Percentiles rank a stretch among this genome's conserved stretches.
These are phyloP conservation scores for Prunus salicina DNA, from an alignment of 306 rosid genomes.

Conservation along the genomic window DNA sequence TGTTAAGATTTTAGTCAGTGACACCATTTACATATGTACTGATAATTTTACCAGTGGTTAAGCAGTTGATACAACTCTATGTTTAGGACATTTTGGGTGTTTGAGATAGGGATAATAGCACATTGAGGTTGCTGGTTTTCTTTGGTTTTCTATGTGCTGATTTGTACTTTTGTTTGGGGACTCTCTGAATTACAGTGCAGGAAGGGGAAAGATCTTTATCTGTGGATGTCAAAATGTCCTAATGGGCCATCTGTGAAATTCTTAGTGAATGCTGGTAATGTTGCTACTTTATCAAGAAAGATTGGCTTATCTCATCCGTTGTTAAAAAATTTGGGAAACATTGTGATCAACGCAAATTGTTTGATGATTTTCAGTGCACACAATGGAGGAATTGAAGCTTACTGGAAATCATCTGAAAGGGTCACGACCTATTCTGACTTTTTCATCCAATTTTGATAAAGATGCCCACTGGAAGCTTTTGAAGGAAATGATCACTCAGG, in stretches of 20 bases:
- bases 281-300: constrained; percentile 14
- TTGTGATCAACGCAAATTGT: constrained; percentile 1
- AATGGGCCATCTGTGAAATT: constrained; percentile 92
- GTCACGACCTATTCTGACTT: constrained; percentile 86
- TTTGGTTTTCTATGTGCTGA: background rate
- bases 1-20: background rate
- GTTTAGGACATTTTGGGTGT: background rate
- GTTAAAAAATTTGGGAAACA: background rate
- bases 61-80: background rate
- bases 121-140: background rate
- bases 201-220: constrained; percentile 83
- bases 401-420: constrained; percentile 86
- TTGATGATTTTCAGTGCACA: constrained; percentile 63
- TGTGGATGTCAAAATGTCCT: constrained; percentile 92
- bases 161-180: background rate
- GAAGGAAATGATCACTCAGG: constrained; percentile 93
- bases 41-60: background rate
- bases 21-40: too few relatives aligned
- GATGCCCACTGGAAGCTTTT: constrained; percentile 86
- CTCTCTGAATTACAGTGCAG: constrained; percentile 70
- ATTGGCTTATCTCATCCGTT: background rate
- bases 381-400: constrained; percentile 92
- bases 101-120: background rate
- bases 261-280: constrained; percentile 89
- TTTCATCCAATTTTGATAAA: constrained; percentile 82